These are phyloP conservation scores for Zarea fungicola DNA, from an alignment of 2,329 filamentous ascomycete species.

Conservation along the genomic window DNA sequence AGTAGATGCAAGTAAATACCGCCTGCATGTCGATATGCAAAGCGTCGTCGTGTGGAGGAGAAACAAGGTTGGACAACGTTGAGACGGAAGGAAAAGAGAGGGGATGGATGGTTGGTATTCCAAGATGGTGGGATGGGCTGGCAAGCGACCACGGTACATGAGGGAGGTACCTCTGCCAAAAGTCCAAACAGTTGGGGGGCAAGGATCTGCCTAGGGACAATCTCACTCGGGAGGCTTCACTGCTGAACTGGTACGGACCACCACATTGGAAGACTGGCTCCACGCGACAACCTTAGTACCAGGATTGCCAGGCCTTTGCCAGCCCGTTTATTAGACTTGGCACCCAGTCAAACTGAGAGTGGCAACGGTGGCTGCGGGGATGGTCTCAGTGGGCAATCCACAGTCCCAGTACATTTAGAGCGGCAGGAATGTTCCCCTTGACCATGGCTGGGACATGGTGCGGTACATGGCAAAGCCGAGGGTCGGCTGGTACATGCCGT, in stretches of 20 bases:
- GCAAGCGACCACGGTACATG: not conserved
- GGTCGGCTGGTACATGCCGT: slow-evolving; percentile 6
- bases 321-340: too few species aligned
- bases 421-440: slow-evolving; percentile 7
- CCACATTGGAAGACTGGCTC: too few species aligned
- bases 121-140: not conserved
- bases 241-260: too few species aligned
- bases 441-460: not conserved
- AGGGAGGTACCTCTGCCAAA: not conserved
- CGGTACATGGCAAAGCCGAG: not conserved
- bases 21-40: not conserved
- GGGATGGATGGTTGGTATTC: slow-evolving; percentile 3
- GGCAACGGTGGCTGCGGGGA: not conserved
- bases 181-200: too few species aligned
- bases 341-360: not conserved
- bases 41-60: not conserved
- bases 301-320: too few species aligned
- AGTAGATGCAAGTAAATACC: too few species aligned
- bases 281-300: too few species aligned
- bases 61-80: slow-evolving; percentile 8
- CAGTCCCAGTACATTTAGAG: not conserved
- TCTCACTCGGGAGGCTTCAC: too few species aligned
- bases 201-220: too few species aligned
- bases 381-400: slow-evolving; percentile 6
- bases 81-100: not conserved